A percentile compares a stretch with the other conserved stretches of the same genome.
phyloP scores from a whole-genome alignment of 768 basidiomycete genomes.

The Leccinum variicolor region DNA sequence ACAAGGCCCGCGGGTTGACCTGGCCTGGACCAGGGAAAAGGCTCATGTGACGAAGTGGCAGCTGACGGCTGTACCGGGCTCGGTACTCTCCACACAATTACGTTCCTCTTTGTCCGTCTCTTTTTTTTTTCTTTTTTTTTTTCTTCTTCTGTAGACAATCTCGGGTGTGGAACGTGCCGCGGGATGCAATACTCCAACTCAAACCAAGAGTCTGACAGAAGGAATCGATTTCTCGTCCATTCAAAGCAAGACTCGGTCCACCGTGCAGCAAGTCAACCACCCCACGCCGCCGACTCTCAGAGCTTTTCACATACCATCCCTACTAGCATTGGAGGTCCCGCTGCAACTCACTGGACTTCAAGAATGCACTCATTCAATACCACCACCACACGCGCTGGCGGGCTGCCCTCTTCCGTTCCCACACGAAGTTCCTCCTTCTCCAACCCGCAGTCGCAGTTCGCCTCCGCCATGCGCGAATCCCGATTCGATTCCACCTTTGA shows the following conservation, averaged over 20 bases:
- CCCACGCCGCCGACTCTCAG: conserved; percentile 47
- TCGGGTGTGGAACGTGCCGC: too few relatives aligned
- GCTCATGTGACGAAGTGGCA: conserved; percentile 10
- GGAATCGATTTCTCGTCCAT: conserved; percentile 53
- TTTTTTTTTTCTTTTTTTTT: not conserved
- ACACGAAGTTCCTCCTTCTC: conserved; percentile 71
- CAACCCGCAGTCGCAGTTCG: conserved; percentile 52
- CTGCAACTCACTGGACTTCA: conserved; percentile 38
- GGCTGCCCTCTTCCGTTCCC: conserved; percentile 52
- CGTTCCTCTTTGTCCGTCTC: not conserved
- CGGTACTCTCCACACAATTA: not conserved
- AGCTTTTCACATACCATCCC: conserved; percentile 47
- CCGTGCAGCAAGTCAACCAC: conserved; percentile 70
- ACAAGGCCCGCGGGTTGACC: conserved; percentile 10
- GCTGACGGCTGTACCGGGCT: conserved; percentile 9
- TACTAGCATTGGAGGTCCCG: conserved; percentile 39
- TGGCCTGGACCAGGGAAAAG: not conserved
- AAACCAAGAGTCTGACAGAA: conserved; percentile 43
- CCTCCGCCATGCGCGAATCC: conserved; percentile 62
- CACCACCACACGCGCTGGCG: conserved; percentile 30
- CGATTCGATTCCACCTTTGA: conserved; percentile 77
- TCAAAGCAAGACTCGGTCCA: conserved; percentile 40
- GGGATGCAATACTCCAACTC: conserved; percentile 31
- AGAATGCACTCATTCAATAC: conserved; percentile 45
- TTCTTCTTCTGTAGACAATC: not conserved